Percentiles rank a stretch among this genome's conserved stretches.
These are phyloP conservation scores for Diospyros lotus DNA, from an alignment of 148 eudicot species.

Conservation along the genomic window DNA sequence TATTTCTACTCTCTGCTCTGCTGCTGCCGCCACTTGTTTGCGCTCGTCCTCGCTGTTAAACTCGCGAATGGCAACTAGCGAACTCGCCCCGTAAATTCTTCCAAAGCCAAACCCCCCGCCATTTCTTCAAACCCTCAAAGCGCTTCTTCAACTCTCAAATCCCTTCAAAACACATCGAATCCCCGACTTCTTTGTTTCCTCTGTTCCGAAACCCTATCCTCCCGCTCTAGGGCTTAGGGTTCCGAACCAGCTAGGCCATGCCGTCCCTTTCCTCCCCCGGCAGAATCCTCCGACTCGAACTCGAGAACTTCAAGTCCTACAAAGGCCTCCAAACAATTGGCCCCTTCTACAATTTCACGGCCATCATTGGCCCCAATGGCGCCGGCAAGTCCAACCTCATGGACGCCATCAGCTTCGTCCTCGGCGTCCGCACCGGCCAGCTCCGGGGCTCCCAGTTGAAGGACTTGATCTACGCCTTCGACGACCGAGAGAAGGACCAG, in stretches of 20 bases:
- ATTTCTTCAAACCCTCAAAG: neutral
- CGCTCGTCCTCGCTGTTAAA: too few relatives aligned
- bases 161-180: neutral
- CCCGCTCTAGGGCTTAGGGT: slow-evolving; percentile 23
- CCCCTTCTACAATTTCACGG: slow-evolving; percentile 89
- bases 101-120: neutral
- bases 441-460: slow-evolving; percentile 87
- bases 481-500: slow-evolving; percentile 69
- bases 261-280: slow-evolving; percentile 50
- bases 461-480: slow-evolving; percentile 75
- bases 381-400: slow-evolving; percentile 94
- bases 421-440: slow-evolving; percentile 81
- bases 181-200: neutral
- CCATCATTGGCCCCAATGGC: slow-evolving; percentile 96
- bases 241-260: slow-evolving; percentile 28
- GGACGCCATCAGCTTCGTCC: slow-evolving; percentile 98
- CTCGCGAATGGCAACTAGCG: too few relatives aligned
- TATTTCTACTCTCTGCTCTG: too few relatives aligned
- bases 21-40: too few relatives aligned
- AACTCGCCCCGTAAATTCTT: neutral
- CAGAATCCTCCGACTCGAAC: slow-evolving; percentile 74
- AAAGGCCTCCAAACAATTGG: slow-evolving; percentile 81
- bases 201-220: slow-evolving; percentile 7
- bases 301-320: slow-evolving; percentile 94
- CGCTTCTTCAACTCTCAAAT: neutral